These are phyloP conservation scores for Erythrophleum fordii DNA, from an alignment of 306 rosid species.

Conservation along the genomic window DNA sequence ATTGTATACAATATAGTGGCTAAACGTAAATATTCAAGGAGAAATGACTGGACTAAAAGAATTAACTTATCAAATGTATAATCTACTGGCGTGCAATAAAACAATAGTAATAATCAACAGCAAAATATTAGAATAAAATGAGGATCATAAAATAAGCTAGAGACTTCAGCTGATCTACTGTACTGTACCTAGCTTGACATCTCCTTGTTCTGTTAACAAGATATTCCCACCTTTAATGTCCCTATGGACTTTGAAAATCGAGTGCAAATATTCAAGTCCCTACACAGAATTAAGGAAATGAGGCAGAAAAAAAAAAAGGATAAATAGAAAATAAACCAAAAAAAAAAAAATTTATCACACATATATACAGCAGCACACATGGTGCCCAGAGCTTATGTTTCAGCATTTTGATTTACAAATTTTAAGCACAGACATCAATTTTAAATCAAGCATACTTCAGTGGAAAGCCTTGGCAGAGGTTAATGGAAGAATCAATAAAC, in stretches of 20 bases:
- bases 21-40: constrained; percentile 14
- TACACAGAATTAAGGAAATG: constrained; percentile 36
- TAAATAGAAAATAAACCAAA: constrained; percentile 20
- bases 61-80: constrained; percentile 13
- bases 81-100: constrained; percentile 13
- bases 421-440: constrained; percentile 26
- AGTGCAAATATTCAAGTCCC: constrained; percentile 97
- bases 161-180: constrained; percentile 21
- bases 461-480: constrained; percentile 25
- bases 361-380: constrained; percentile 15
- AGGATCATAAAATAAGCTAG: constrained; percentile 16
- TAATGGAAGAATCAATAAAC: constrained; percentile 25
- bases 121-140: background rate
- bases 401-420: constrained; percentile 9
- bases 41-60: constrained; percentile 1
- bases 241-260: constrained; percentile 98
- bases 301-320: background rate
- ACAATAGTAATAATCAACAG: constrained; percentile 17
- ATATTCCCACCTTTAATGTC: constrained; percentile 99
- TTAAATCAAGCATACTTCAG: constrained; percentile 7
- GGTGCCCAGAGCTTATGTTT: constrained; percentile 17
- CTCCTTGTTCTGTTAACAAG: constrained; percentile 96
- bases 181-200: constrained; percentile 93
- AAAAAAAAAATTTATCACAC: background rate
- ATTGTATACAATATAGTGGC: constrained; percentile 12